Conservation (phyloP, 1,284 basidiomycete species). For the Malassezia obtusa region DNA sequence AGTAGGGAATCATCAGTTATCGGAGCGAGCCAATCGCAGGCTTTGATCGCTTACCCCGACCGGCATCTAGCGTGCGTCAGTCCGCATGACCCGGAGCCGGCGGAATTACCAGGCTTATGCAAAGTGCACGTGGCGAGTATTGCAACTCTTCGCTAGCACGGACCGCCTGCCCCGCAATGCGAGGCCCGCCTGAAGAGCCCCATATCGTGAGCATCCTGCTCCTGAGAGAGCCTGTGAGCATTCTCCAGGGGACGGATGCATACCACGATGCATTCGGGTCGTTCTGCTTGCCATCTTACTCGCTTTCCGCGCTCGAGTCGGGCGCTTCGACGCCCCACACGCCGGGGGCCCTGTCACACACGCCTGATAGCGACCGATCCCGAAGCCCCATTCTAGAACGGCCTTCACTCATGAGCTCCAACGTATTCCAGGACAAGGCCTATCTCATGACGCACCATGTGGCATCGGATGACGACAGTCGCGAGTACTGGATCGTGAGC, state of each 20-base stretch:
- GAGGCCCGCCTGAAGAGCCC: background rate
- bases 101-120: background rate
- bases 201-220: constrained; percentile 29
- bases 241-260: constrained; percentile 41
- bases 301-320: constrained; percentile 37
- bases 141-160: background rate
- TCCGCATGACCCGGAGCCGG: too few species aligned
- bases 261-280: constrained; percentile 45
- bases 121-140: background rate
- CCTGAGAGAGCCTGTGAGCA: constrained; percentile 36
- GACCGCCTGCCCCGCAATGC: background rate
- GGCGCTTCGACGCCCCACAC: constrained; percentile 35
- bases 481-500: constrained; percentile 36
- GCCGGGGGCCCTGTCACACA: background rate
- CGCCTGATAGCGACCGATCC: background rate
- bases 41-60: background rate
- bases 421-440: constrained; percentile 14
- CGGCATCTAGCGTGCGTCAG: constrained; percentile 2
- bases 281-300: constrained; percentile 42
- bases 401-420: background rate
- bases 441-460: constrained; percentile 44
- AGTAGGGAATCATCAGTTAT: background rate
- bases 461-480: constrained; percentile 17
- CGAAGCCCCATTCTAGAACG: background rate
- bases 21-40: background rate